Evolutionary conservation across 441 rosid genomes (phyloP).

Genomic region (Bruguiera hainesii): DNA sequence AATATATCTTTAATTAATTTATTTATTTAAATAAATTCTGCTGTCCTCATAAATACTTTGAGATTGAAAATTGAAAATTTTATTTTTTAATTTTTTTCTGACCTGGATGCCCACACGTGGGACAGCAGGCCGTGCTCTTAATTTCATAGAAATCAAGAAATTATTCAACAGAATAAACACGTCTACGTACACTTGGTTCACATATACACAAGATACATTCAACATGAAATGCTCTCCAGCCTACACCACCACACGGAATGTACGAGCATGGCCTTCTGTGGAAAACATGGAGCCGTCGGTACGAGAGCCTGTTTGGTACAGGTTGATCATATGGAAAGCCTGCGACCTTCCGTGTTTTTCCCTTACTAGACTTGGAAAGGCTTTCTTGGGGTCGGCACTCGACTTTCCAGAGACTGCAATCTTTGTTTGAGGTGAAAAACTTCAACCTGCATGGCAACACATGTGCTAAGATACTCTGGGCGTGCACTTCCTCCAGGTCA

Average conservation of each 20-base stretch:
- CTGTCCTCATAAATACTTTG: too few relatives aligned
- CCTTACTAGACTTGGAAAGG: slow-evolving; percentile 56
- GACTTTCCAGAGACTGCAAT: slow-evolving; percentile 81
- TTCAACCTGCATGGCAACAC: slow-evolving; percentile 56
- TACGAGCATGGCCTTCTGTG: too few relatives aligned
- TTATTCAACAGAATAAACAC: neutral
- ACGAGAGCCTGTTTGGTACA: neutral
- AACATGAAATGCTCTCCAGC: neutral
- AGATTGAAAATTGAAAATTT: too few relatives aligned
- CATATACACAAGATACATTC: slow-evolving; percentile 5
- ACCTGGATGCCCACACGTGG: too few relatives aligned
- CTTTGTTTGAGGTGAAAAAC: slow-evolving; percentile 98
- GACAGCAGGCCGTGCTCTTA: neutral
- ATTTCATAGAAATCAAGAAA: neutral
- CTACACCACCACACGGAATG: neutral
- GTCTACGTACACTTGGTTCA: neutral
- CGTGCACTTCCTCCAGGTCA: too few relatives aligned
- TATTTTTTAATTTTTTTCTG: too few relatives aligned
- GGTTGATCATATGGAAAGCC: neutral
- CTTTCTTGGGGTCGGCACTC: slow-evolving; percentile 77
- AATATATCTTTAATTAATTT: too few relatives aligned
- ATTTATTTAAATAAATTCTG: too few relatives aligned
- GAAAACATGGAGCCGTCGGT: too few relatives aligned
- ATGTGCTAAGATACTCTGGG: too few relatives aligned
- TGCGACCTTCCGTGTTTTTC: neutral